These are phyloP conservation scores for Fusarium sp. DNA, from an alignment of 2,329 filamentous ascomycete species.

Conservation along the genomic window DNA sequence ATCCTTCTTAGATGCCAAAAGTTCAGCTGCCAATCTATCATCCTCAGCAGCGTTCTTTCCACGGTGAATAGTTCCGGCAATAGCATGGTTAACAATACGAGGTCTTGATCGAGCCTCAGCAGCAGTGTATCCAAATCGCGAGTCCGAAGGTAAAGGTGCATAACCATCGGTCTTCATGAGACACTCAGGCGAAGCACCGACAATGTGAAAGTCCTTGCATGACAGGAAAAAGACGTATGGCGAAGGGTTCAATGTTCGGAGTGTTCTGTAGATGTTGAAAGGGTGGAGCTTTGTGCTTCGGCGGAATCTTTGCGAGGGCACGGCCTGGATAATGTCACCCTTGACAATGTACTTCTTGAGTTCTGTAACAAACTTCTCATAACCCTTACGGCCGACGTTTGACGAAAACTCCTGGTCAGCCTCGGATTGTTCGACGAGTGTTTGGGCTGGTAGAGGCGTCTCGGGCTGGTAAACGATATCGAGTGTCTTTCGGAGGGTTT, in stretches of 20 bases:
- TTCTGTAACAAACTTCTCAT: constrained; percentile 86
- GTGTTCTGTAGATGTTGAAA: constrained; percentile 96
- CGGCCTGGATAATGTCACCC: constrained; percentile 97
- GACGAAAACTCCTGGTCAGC: constrained; percentile 84
- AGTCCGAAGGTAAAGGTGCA: constrained; percentile 39
- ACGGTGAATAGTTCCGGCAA: constrained; percentile 93
- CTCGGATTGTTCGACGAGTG: constrained; percentile 65
- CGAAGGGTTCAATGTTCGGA: constrained; percentile 96
- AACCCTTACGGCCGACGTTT: constrained; percentile 89
- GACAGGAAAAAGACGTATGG: constrained; percentile 98
- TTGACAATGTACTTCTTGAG: constrained; percentile 91
- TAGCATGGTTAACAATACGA: constrained; percentile 93
- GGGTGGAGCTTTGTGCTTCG: constrained; percentile 91
- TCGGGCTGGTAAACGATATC: constrained; percentile 78
- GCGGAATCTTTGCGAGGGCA: constrained; percentile 92
- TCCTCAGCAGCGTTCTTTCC: constrained; percentile 79
- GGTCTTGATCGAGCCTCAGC: constrained; percentile 71
- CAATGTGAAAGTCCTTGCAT: constrained; percentile 91
- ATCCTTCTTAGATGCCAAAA: constrained; percentile 79
- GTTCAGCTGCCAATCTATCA: constrained; percentile 76
- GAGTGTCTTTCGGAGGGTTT: constrained; percentile 69
- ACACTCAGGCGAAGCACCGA: constrained; percentile 93
- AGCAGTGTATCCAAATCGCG: constrained; percentile 43
- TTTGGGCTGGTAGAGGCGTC: constrained; percentile 81
- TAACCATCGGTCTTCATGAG: constrained; percentile 76